A percentile compares a stretch with the other conserved stretches of the same genome.
phyloP scores from a whole-genome alignment of 1,284 basidiomycete species.

The Austroboletus niveus region DNA sequence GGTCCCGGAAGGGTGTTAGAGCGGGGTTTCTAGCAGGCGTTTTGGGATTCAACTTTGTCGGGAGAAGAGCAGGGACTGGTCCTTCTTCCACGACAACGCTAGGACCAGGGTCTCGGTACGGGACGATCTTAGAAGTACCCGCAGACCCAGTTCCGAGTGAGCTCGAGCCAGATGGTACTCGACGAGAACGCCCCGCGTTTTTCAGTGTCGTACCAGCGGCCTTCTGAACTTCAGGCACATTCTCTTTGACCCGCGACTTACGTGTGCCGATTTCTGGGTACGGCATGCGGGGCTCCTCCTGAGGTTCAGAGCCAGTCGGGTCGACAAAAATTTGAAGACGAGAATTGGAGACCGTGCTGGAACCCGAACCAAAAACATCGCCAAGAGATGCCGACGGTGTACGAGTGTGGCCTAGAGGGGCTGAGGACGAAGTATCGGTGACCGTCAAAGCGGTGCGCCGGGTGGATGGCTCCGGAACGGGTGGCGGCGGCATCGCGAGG shows the following conservation, averaged over 20 bases:
- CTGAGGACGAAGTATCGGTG: slow-evolving; percentile 30
- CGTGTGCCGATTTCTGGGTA: slow-evolving; percentile 74
- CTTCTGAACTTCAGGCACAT: slow-evolving; percentile 64
- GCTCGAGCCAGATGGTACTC: slow-evolving; percentile 45
- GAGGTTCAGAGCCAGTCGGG: slow-evolving; percentile 50
- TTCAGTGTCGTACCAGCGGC: slow-evolving; percentile 62
- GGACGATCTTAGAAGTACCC: slow-evolving; percentile 46
- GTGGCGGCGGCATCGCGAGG: slow-evolving; percentile 35
- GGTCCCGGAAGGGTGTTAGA: slow-evolving; percentile 42
- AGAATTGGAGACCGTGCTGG: slow-evolving; percentile 43
- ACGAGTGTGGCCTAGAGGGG: slow-evolving; percentile 10
- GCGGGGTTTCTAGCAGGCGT: slow-evolving; percentile 28
- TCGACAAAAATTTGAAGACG: slow-evolving; percentile 72
- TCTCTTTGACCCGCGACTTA: slow-evolving; percentile 73
- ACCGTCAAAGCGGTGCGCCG: slow-evolving; percentile 38
- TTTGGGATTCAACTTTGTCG: slow-evolving; percentile 28
- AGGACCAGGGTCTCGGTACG: slow-evolving; percentile 52
- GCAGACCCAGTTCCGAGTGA: slow-evolving; percentile 21
- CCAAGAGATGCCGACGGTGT: slow-evolving; percentile 28
- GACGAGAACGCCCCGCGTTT: slow-evolving; percentile 54
- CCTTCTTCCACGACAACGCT: slow-evolving; percentile 18
- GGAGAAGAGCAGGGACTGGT: slow-evolving; percentile 29
- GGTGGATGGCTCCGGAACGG: slow-evolving; percentile 30
- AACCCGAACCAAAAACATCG: slow-evolving; percentile 23
- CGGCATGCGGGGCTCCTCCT: slow-evolving; percentile 44